These are phyloP conservation scores for Populus deltoides DNA, from an alignment of 345 rosid genomes.

Conservation along the genomic window DNA sequence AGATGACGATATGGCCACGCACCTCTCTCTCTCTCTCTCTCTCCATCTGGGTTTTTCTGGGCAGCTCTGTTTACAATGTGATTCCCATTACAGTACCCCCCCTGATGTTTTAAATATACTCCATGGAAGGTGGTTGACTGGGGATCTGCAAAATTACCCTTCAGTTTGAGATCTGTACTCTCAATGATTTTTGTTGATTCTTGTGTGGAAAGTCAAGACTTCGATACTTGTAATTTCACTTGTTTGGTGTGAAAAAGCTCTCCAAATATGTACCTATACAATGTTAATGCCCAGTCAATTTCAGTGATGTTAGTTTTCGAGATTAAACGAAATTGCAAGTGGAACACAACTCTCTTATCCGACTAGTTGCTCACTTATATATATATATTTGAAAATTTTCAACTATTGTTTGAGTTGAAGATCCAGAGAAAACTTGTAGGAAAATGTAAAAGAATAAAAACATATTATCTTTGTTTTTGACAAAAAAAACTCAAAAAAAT, in stretches of 20 bases:
- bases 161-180: background rate
- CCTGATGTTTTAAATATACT: constrained; percentile 14
- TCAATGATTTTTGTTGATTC: too few species aligned
- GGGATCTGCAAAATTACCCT: constrained; percentile 41
- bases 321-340: too few species aligned
- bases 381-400: too few species aligned
- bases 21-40: background rate
- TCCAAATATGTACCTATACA: background rate
- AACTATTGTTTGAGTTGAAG: background rate
- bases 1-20: constrained; percentile 46
- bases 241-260: too few species aligned
- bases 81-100: constrained; percentile 8
- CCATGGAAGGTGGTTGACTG: constrained; percentile 24
- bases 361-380: too few species aligned
- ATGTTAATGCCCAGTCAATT: background rate
- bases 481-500: too few species aligned
- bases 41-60: background rate
- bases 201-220: too few species aligned
- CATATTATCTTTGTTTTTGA: too few species aligned
- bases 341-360: too few species aligned
- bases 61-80: constrained; percentile 23
- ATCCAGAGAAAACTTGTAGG: background rate
- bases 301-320: too few species aligned
- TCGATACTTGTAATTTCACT: too few species aligned
- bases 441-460: too few species aligned